Evolutionary conservation across 768 basidiomycete species (phyloP).

Genomic region (Holtermanniella nyarrowii): DNA sequence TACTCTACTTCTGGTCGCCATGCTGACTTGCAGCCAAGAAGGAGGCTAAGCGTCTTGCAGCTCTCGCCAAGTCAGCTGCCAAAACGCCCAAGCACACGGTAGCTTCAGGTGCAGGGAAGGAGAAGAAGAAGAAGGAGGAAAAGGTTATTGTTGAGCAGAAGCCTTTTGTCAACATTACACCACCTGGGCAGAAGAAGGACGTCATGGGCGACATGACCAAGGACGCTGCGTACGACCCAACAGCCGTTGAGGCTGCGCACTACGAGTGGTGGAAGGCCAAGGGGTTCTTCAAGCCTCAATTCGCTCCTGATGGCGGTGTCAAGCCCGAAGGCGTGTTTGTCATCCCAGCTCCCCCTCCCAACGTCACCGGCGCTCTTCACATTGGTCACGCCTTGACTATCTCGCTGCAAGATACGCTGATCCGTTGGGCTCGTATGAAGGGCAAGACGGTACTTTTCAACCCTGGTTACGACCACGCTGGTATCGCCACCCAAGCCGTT

Average conservation of each 20-base stretch:
- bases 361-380: conserved; percentile 90
- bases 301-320: conserved; percentile 47
- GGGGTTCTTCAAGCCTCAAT: conserved; percentile 73
- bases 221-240: conserved; percentile 77
- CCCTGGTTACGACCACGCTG: conserved; percentile 96
- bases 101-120: conserved; percentile 47
- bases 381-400: conserved; percentile 90
- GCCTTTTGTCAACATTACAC: conserved; percentile 73
- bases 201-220: conserved; percentile 69
- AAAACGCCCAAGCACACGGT: conserved; percentile 41
- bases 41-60: conserved; percentile 57
- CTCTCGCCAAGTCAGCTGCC: conserved; percentile 46
- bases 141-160: conserved; percentile 52
- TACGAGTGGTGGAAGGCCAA: conserved; percentile 94
- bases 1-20: neutral
- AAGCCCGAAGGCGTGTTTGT: conserved; percentile 65
- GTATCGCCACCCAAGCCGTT: conserved; percentile 95
- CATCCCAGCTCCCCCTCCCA: conserved; percentile 85
- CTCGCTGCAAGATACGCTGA: conserved; percentile 77
- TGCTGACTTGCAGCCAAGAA: conserved; percentile 54
- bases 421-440: conserved; percentile 95
- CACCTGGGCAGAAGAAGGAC: conserved; percentile 89
- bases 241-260: conserved; percentile 88
- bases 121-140: conserved; percentile 53
- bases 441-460: conserved; percentile 81